Evolutionary conservation across 768 basidiomycete species (phyloP), one percentile per base, ranked within the genome.

Genomic region (Heimioporus sp.): DNA sequence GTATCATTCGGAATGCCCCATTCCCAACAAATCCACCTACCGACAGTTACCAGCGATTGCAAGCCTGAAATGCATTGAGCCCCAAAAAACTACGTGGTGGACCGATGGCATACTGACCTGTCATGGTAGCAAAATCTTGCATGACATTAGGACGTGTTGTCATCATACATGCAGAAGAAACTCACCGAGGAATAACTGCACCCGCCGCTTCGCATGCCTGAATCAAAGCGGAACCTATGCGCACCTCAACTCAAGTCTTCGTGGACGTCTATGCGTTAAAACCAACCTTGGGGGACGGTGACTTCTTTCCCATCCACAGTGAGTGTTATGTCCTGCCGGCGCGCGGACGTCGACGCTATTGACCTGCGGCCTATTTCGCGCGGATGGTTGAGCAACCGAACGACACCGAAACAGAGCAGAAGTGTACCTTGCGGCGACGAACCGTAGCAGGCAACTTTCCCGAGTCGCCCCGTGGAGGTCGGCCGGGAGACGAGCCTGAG

Each of bases 41-140:
- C 91, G 90, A 76, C 96, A 98, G 69, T 98, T 98, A 46, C 96
- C 96, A 60, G 96, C 96, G 64, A 98, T 95, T 44, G 95, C 93
- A 21, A 98, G 83, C 62, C 94, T 90, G 49, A 47, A n/a, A 46
- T 19, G 43, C 17, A n/a, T 4, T 60, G 34, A 53, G 45, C 17
- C n/a, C 37, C 21, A 36, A 44, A 36, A 44, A 43, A 36, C 31
- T 13, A 48, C 32, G 30, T 31, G 34, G 37, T 24, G 16, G 9
- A 45, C 21, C 11, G 15, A 32, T 10, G 40, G 5, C 6, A 43
- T 15, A 59, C 75, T 48, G 54, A 87, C 85, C 85, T 82, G 67
- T 94, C 92, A 78, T 93, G 89, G 67, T 92, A 89, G 61, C 86
- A 90, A 68, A 90, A 90, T 65, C 88, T 90, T 61, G 48, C 38